phyloP scores from a whole-genome alignment of 139 green algal genomes.

The Gonium pectorale region DNA sequence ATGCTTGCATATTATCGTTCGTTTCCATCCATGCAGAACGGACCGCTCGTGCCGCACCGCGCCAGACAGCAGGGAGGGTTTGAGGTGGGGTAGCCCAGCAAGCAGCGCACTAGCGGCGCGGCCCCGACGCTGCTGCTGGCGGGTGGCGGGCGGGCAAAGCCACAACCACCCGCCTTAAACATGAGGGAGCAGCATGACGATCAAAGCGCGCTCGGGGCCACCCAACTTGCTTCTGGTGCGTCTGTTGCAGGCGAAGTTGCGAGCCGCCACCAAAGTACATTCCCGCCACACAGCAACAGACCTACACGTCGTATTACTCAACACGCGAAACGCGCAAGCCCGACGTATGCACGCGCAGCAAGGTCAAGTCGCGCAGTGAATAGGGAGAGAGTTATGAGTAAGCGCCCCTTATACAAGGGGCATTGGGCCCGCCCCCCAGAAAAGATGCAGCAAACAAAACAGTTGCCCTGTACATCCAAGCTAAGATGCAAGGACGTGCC shows the following conservation, averaged over 20 bases:
- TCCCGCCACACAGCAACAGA: neutral
- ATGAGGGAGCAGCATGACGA: no score
- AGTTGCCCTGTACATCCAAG: constrained; percentile 11
- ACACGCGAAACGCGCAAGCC: constrained; percentile 3
- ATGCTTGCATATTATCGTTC: constrained; percentile 31
- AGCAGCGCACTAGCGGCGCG: neutral
- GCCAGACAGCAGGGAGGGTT: neutral
- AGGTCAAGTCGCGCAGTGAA: constrained; percentile 5
- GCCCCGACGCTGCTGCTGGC: neutral
- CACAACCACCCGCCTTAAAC: neutral
- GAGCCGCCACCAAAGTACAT: neutral
- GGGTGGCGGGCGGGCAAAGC: constrained; percentile 42
- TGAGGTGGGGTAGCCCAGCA: neutral
- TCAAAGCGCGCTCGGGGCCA: no score
- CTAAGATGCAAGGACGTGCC: constrained; percentile 14
- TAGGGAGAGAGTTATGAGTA: neutral
- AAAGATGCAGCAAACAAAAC: neutral
- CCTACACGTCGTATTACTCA: neutral
- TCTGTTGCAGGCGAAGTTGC: no score
- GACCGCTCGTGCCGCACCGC: neutral
- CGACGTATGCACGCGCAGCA: constrained; percentile 10
- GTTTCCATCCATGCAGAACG: constrained; percentile 14
- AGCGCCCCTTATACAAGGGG: no score
- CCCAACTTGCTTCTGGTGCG: no score
- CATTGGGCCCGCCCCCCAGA: no score